phyloP scores from a whole-genome alignment of 2,329 filamentous ascomycete genomes.

The Penicillium digitatum region DNA sequence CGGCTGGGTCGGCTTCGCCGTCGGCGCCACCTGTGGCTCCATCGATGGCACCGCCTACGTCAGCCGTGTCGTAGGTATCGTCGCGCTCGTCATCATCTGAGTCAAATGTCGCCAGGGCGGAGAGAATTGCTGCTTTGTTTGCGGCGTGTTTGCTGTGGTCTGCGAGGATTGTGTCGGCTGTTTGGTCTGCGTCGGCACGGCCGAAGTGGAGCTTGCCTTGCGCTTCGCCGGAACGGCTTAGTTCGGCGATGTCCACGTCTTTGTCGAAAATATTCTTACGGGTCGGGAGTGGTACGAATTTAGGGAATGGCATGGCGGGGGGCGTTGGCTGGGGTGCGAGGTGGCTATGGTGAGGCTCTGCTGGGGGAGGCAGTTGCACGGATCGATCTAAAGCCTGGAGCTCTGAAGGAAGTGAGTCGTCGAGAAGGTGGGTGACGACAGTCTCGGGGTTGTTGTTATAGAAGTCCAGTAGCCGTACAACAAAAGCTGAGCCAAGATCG shows the following conservation, averaged over 20 bases:
- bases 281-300: constrained; percentile 29
- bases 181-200: constrained; percentile 58
- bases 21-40: constrained; percentile 47
- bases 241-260: constrained; percentile 67
- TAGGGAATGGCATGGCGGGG: constrained; percentile 26
- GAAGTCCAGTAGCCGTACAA: constrained; percentile 73
- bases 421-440: constrained; percentile 75
- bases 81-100: constrained; percentile 94
- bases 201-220: constrained; percentile 70
- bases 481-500: constrained; percentile 75
- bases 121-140: constrained; percentile 80
- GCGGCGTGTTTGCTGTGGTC: constrained; percentile 60
- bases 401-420: constrained; percentile 68
- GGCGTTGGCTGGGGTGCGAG: constrained; percentile 54
- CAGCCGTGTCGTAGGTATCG: constrained; percentile 89
- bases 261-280: constrained; percentile 74
- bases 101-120: constrained; percentile 84
- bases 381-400: constrained; percentile 61
- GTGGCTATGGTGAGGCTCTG: constrained; percentile 49
- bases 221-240: constrained; percentile 56
- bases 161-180: constrained; percentile 67
- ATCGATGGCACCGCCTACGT: constrained; percentile 87
- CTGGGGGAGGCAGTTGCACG: constrained; percentile 47
- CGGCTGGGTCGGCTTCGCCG: constrained; percentile 52
- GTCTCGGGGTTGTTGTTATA: constrained; percentile 74